Base-by-base conservation (phyloP, 768 basidiomycete genomes). In the Boletus subparvulus region DNA sequence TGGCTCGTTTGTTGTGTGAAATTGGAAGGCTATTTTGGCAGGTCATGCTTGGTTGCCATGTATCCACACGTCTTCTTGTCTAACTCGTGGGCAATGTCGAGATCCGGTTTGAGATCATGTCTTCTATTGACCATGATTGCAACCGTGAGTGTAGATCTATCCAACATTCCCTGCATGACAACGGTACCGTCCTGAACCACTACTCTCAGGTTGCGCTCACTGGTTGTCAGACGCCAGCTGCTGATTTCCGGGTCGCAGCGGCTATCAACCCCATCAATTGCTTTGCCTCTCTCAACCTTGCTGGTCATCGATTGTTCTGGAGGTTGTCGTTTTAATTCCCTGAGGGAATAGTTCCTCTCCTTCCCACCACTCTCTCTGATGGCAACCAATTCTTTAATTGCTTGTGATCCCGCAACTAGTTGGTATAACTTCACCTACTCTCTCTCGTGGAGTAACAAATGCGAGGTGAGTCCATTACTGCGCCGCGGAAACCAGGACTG, bases 371-470 rank as follows among this genome's bases (percentile, higher is more conserved):
- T 36, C 39, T 64, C 62, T 33, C 43, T 59, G 6, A 64, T 71
- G 60, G 72, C 59, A 33, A 36, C 45, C 53, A 55, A 41, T 55
- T 42, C 35, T 52, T 56, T 43, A 8, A 58, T 35, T 43, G 40
- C 55, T 54, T 69, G 63, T 45, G 52, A 45, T 49, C 16, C 51
- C 13, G 17, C 45, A 24, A 50, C 51, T 14, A 54, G 61, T 55
- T 58, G 56, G 62, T 69, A 69, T 56, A 41, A 43, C 54, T 65
- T 67, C 51, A 36, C 69, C 33, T 67, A 70, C 10, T 52, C 74
- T 52, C 66, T 78, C 42, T 65, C 71, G 44, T 69, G 79, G 60
- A 78, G 74, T 56, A 67, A 71, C 56, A 72, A 79, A 64, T 71
- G 69, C 56, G 75, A 78, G 61, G 83, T 83, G 45, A 52, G 81